A percentile compares a stretch with the other conserved stretches of the same genome.
These are phyloP conservation scores for Patellifolia procumbens DNA, from an alignment of 179 eudicot species.

Conservation along the genomic window DNA sequence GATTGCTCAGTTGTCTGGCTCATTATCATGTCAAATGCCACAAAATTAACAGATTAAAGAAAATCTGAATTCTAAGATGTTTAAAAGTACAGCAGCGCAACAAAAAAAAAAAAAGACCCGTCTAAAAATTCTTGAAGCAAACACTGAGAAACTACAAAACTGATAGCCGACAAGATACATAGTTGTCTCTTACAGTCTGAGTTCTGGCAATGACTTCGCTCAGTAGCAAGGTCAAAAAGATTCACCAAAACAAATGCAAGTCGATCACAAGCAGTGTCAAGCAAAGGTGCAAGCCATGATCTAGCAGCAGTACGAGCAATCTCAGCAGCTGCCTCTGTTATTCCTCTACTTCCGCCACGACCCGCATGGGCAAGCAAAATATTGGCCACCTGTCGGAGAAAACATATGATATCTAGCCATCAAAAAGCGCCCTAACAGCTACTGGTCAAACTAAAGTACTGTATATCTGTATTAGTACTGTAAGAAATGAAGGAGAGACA, in stretches of 20 bases:
- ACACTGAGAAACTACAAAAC: neutral
- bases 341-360: conserved; percentile 85
- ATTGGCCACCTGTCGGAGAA: conserved; percentile 75
- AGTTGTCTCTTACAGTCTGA: conserved; percentile 57
- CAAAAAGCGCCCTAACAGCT: conserved; percentile 15
- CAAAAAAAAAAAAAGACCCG: neutral
- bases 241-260: conserved; percentile 81
- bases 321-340: conserved; percentile 95
- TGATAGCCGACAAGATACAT: neutral
- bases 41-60: neutral
- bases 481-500: no score
- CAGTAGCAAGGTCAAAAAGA: conserved; percentile 82
- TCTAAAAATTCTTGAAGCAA: neutral
- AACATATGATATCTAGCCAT: neutral
- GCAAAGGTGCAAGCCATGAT: conserved; percentile 95
- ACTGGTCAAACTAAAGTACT: conserved; percentile 11
- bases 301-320: conserved; percentile 97
- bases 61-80: no score
- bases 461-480: neutral
- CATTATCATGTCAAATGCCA: neutral
- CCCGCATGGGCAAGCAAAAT: conserved; percentile 99
- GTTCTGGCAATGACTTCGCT: conserved; percentile 56
- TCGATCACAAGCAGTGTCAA: conserved; percentile 93
- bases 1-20: neutral
- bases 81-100: neutral